Percentiles rank a stretch among this genome's conserved stretches.
phyloP scores from a whole-genome alignment of 371 early-diverging fungal species.

The Mortierella polycephala region DNA sequence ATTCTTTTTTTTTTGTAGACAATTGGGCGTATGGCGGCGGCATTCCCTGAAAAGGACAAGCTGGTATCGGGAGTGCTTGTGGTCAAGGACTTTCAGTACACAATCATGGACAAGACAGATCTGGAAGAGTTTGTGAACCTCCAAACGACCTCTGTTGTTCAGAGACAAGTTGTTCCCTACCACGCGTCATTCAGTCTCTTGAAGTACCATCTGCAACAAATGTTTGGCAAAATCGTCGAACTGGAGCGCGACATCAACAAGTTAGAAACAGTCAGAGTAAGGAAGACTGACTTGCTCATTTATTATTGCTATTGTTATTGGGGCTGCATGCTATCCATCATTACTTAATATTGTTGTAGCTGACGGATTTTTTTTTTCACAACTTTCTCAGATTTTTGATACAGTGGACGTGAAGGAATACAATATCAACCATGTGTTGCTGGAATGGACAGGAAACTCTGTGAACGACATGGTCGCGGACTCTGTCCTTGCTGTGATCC shows the following conservation, averaged over 20 bases:
- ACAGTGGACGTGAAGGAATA: constrained; percentile 76
- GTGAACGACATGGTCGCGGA: constrained; percentile 98
- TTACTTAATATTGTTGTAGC: neutral
- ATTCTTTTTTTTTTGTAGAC: constrained; percentile 56
- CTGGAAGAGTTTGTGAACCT: constrained; percentile 85
- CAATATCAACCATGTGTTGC: constrained; percentile 65
- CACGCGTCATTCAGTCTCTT: constrained; percentile 84
- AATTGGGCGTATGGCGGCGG: constrained; percentile 85
- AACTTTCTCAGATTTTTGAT: constrained; percentile 67
- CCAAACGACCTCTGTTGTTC: constrained; percentile 78
- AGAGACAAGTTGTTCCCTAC: constrained; percentile 83
- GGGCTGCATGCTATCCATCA: too few species aligned
- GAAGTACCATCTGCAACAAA: constrained; percentile 88
- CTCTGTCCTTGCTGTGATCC: constrained; percentile 86
- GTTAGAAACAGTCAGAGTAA: constrained; percentile 43
- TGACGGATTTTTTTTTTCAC: neutral
- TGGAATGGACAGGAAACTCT: constrained; percentile 94
- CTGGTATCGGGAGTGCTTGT: constrained; percentile 87
- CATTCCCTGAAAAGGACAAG: constrained; percentile 72
- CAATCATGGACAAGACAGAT: constrained; percentile 84
- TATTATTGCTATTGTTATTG: neutral
- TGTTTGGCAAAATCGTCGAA: constrained; percentile 84
- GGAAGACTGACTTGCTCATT: neutral
- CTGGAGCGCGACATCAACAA: constrained; percentile 36
- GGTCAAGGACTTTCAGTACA: constrained; percentile 89